Conservation (phyloP, 805 yeast genomes). For the Lachancea sp. region DNA sequence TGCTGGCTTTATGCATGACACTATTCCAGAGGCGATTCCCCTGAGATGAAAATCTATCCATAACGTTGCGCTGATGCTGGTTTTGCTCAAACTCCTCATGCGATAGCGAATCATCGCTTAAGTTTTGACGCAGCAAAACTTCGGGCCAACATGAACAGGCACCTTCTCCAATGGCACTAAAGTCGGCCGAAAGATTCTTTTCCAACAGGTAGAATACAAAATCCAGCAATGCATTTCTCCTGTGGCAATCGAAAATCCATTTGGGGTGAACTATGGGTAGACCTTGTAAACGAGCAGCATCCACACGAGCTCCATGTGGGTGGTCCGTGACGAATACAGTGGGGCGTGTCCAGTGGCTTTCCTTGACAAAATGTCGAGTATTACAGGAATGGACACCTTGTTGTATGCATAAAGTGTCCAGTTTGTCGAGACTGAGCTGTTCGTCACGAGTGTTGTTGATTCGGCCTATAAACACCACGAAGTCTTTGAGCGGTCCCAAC, state of each 20-base stretch:
- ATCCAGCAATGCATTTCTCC: slow-evolving; percentile 36
- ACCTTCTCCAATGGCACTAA: slow-evolving; percentile 29
- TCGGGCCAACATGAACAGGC: slow-evolving; percentile 29
- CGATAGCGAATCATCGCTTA: neutral
- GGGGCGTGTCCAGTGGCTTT: slow-evolving; percentile 8
- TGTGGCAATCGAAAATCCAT: slow-evolving; percentile 40
- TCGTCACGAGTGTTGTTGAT: slow-evolving; percentile 8
- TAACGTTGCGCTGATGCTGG: slow-evolving; percentile 7
- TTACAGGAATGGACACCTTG: slow-evolving; percentile 8
- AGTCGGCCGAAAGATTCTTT: slow-evolving; percentile 14
- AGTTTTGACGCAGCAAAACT: slow-evolving; percentile 1
- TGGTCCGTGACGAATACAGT: slow-evolving; percentile 27
- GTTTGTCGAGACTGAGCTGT: slow-evolving; percentile 1
- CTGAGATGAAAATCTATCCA: slow-evolving; percentile 23
- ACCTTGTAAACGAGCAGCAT: slow-evolving; percentile 36
- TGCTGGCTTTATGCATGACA: slow-evolving; percentile 16
- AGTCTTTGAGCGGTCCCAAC: slow-evolving; percentile 19
- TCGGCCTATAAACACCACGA: slow-evolving; percentile 28
- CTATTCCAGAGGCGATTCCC: slow-evolving; percentile 28
- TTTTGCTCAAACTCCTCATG: neutral
- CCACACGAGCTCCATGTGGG: slow-evolving; percentile 23
- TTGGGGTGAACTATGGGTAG: slow-evolving; percentile 38
- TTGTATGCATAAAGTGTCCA: slow-evolving; percentile 5
- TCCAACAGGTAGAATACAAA: slow-evolving; percentile 31
- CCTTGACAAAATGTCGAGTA: slow-evolving; percentile 11